These are phyloP conservation scores for Trichomonas tenax DNA, from an alignment of 208 protist species.

Conservation along the genomic window DNA sequence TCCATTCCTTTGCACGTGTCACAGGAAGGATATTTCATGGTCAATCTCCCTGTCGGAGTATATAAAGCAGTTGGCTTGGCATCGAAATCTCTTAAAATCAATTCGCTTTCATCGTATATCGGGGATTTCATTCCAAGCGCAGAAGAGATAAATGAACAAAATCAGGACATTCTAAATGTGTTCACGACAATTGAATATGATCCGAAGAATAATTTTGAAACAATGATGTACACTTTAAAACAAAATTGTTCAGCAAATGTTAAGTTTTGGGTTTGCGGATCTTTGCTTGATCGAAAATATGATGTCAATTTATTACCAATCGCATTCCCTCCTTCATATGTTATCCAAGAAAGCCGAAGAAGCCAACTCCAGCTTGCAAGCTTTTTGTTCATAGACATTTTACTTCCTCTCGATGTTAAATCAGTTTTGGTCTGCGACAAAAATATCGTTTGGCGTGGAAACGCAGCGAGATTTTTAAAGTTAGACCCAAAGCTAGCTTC, in stretches of 20 bases:
- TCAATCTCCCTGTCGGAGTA: not conserved
- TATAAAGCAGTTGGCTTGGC: not conserved
- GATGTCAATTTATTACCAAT: not conserved
- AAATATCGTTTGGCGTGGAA: not conserved
- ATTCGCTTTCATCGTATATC: not conserved
- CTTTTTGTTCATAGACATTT: not conserved
- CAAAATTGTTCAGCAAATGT: not conserved
- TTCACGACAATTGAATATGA: not conserved
- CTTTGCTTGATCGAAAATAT: not conserved
- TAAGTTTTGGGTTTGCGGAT: not conserved
- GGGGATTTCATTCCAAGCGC: not conserved
- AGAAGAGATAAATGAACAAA: too few relatives aligned
- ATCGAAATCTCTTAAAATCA: not conserved
- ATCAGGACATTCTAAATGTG: not conserved
- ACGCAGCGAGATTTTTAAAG: not conserved
- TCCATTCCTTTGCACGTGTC: not conserved
- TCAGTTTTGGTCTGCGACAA: not conserved
- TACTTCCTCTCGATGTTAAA: not conserved
- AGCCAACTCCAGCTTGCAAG: not conserved
- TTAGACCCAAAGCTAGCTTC: not conserved
- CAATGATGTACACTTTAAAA: not conserved
- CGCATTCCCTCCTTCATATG: not conserved
- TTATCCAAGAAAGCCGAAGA: not conserved
- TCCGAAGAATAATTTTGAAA: not conserved
- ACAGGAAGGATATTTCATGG: not conserved